Conservation (phyloP, 2,329 filamentous ascomycete genomes). For the Fusarium verrucosum region DNA sequence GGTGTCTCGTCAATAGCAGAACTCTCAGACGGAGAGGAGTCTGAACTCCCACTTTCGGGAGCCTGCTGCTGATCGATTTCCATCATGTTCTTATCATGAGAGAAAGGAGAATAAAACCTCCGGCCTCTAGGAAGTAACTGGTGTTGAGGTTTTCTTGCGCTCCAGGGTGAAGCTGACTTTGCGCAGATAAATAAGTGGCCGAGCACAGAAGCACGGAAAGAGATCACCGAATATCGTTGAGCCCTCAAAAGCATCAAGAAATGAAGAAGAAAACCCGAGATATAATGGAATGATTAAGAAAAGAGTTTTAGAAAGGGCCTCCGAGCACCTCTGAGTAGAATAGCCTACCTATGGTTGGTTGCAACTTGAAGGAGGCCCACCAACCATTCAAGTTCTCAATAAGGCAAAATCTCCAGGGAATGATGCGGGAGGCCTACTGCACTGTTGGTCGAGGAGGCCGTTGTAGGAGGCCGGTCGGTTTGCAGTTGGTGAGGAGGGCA, state of each 20-base stretch:
- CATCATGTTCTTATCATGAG: constrained; percentile 4
- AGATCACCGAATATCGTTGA: neutral
- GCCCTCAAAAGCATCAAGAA: neutral
- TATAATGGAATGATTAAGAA: neutral
- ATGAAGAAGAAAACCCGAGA: neutral
- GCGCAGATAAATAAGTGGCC: neutral
- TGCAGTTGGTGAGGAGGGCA: neutral
- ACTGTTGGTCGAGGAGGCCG: neutral
- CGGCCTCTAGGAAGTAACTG: neutral
- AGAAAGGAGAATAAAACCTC: neutral
- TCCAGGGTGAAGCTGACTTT: neutral
- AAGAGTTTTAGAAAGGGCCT: neutral
- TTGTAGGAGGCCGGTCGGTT: neutral
- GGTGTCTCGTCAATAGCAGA: neutral
- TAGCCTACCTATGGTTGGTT: constrained; percentile 4
- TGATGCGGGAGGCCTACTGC: neutral
- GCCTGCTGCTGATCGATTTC: neutral
- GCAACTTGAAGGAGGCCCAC: constrained; percentile 4
- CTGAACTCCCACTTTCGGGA: constrained; percentile 3
- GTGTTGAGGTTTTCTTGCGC: neutral
- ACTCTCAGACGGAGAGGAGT: constrained; percentile 12
- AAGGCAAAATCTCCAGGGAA: neutral
- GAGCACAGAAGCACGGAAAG: neutral
- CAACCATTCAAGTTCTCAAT: neutral
- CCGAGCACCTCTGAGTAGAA: neutral